A percentile compares a stretch with the other conserved stretches of the same genome.
phyloP scores from a whole-genome alignment of 2,329 filamentous ascomycete genomes.

The Trichoderma guizhouense region DNA sequence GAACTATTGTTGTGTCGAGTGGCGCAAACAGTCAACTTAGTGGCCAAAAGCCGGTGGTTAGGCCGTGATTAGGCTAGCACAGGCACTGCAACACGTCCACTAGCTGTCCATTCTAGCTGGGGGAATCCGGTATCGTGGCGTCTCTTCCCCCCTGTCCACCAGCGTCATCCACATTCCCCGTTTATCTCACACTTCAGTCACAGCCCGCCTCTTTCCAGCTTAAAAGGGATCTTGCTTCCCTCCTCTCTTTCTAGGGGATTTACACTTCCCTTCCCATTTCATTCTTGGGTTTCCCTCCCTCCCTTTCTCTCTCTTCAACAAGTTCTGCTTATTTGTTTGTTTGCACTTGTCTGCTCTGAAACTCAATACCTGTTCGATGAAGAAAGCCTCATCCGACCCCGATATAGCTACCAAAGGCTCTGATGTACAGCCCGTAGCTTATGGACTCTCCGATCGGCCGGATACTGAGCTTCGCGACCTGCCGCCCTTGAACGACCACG shows the following conservation, averaged over 20 bases:
- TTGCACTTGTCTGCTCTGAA: conserved; percentile 1
- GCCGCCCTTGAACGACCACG: conserved; percentile 14
- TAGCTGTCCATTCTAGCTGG: neutral
- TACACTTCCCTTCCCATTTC: neutral
- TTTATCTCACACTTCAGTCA: neutral
- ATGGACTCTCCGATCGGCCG: conserved; percentile 45
- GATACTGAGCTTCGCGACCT: conserved; percentile 29
- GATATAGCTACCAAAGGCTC: conserved; percentile 56
- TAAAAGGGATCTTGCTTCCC: conserved; percentile 12
- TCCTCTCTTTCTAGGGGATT: neutral
- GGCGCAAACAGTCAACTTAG: neutral
- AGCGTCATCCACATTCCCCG: conserved; percentile 17
- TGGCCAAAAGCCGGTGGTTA: neutral
- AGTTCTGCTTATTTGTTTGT: neutral
- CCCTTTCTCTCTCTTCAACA: neutral
- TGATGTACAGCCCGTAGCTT: conserved; percentile 52
- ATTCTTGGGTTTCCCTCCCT: neutral
- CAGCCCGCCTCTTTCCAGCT: conserved; percentile 1
- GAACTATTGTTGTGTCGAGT: neutral
- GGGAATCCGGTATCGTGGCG: neutral
- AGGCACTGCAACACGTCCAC: neutral
- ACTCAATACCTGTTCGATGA: conserved; percentile 54
- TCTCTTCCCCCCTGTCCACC: neutral
- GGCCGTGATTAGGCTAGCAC: neutral
- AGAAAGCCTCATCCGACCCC: conserved; percentile 55